Conservation (phyloP, 1,284 basidiomycete species). For the Ganoderma leucocontextum region DNA sequence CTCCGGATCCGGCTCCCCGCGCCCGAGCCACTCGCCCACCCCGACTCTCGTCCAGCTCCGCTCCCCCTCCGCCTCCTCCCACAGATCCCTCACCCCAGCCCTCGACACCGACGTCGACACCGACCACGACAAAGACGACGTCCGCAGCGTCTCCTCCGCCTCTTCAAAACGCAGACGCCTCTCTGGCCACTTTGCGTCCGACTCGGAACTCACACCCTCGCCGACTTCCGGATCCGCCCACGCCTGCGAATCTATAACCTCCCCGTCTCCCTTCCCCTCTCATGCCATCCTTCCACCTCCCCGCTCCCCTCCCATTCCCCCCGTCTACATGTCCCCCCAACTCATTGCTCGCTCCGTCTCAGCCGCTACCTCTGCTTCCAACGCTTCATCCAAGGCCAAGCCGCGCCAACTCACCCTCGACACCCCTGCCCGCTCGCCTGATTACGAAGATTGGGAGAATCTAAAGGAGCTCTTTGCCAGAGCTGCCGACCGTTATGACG, state of each 20-base stretch:
- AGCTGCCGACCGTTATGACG: conserved; percentile 65
- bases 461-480: conserved; percentile 67
- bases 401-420: conserved; percentile 1
- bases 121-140: conserved; percentile 43
- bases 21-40: conserved; percentile 6
- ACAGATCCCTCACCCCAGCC: conserved; percentile 8
- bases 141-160: conserved; percentile 34
- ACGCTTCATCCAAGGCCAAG: conserved; percentile 22
- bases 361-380: conserved; percentile 19
- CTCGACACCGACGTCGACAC: conserved; percentile 36
- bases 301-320: conserved; percentile 6
- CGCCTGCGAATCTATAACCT: conserved; percentile 21
- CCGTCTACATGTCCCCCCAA: conserved; percentile 15
- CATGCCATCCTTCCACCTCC: conserved; percentile 6
- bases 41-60: conserved; percentile 15
- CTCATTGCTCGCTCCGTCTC: conserved; percentile 17
- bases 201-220: conserved; percentile 23
- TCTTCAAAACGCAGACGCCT: conserved; percentile 42
- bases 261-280: conserved; percentile 25
- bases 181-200: conserved; percentile 32
- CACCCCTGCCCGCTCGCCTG: conserved; percentile 38
- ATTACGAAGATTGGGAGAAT: conserved; percentile 68
- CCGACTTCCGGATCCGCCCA: conserved; percentile 32
- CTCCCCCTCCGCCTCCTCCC: conserved; percentile 19
- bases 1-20: conserved; percentile 11